Conservation (phyloP, 2,329 filamentous ascomycete species). For the Scedosporium dehoogii region DNA sequence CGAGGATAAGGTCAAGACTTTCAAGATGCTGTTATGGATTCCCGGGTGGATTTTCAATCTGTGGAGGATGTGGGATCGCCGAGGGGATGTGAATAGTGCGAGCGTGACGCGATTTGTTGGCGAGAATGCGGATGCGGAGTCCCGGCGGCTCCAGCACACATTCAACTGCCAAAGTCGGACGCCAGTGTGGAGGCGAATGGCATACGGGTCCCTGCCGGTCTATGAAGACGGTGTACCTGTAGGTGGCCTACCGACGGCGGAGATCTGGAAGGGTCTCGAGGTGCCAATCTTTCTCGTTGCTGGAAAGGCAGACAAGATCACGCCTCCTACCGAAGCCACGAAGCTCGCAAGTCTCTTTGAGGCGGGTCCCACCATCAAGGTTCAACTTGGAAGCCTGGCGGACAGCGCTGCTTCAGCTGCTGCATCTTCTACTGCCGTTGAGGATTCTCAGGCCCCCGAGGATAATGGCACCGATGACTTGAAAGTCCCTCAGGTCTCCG, state of each 20-base stretch:
- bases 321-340: conserved; percentile 58
- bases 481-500: not conserved
- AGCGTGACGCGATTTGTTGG: conserved; percentile 76
- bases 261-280: conserved; percentile 62
- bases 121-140: conserved; percentile 51
- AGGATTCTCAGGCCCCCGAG: not conserved
- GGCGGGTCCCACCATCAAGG: not conserved
- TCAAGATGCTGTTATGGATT: conserved; percentile 52
- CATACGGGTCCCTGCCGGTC: conserved; percentile 56
- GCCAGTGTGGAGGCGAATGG: conserved; percentile 74
- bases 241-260: conserved; percentile 59
- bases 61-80: conserved; percentile 67
- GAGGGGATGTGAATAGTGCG: conserved; percentile 65
- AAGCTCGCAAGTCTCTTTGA: conserved; percentile 42
- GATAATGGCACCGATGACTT: not conserved
- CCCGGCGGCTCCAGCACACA: conserved; percentile 56
- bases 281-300: conserved; percentile 71
- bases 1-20: conserved; percentile 30
- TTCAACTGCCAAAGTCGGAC: conserved; percentile 81
- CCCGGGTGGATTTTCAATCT: conserved; percentile 66
- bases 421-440: not conserved
- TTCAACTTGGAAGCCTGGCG: not conserved
- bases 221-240: conserved; percentile 41
- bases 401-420: not conserved
- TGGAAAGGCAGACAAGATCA: conserved; percentile 67